These are phyloP conservation scores for Kazachstania martiniae DNA, from an alignment of 805 yeast species.

Conservation along the genomic window DNA sequence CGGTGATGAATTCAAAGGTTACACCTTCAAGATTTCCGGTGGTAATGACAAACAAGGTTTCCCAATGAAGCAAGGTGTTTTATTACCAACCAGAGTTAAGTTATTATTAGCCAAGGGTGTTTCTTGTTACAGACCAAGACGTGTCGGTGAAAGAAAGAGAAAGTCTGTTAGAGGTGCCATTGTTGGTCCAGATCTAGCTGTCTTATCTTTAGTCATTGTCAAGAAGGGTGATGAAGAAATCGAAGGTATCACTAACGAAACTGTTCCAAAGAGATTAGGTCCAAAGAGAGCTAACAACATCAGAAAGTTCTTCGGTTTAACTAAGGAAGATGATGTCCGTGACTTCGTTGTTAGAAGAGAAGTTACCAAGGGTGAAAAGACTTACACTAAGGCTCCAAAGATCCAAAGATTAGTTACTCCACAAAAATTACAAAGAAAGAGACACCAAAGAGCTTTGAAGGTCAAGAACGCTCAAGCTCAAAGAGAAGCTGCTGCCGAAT, in stretches of 20 bases:
- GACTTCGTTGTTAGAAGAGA: constrained; percentile 96
- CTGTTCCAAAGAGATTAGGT: constrained; percentile 98
- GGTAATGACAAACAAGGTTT: constrained; percentile 99
- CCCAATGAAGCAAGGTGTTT: constrained; percentile 99
- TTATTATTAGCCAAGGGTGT: constrained; percentile 85
- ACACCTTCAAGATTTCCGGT: constrained; percentile 96
- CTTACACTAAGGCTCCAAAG: constrained; percentile 99
- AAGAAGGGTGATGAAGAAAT: constrained; percentile 97
- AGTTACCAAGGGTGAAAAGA: constrained; percentile 94
- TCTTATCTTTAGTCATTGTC: constrained; percentile 81
- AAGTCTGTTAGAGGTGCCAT: constrained; percentile 99
- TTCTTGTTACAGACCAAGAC: constrained; percentile 99
- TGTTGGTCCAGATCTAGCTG: constrained; percentile 95
- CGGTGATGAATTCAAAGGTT: constrained; percentile 99
- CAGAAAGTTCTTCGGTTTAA: constrained; percentile 95
- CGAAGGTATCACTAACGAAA: constrained; percentile 88
- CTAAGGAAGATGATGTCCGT: constrained; percentile 40
- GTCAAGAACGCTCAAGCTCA: constrained; percentile 95
- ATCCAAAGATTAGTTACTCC: constrained; percentile 99
- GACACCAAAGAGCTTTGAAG: constrained; percentile 89
- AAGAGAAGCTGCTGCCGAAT: constrained; percentile 99
- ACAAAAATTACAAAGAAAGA: constrained; percentile 98
- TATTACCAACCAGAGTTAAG: constrained; percentile 99
- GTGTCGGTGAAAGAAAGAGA: constrained; percentile 99
- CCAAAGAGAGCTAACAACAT: constrained; percentile 99